phyloP scores from a whole-genome alignment of 148 eudicot species.

The Chenopodium formosanum region DNA sequence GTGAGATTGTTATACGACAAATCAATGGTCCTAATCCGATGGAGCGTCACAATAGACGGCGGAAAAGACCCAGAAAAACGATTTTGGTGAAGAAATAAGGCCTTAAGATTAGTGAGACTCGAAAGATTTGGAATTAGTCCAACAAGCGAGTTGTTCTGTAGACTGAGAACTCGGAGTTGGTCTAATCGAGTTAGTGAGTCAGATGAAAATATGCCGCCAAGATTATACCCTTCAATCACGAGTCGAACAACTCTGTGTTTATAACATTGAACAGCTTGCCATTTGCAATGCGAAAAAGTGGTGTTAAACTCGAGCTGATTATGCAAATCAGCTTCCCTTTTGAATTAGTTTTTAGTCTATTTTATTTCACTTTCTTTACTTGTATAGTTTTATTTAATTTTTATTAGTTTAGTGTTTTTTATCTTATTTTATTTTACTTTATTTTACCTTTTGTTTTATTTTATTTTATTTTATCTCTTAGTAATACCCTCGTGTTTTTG shows the following conservation, averaged over 20 bases:
- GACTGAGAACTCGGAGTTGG: constrained; percentile 55
- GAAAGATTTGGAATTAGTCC: constrained; percentile 57
- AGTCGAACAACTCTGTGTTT: constrained; percentile 32
- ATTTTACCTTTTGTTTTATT: no score
- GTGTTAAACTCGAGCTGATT: constrained; percentile 36
- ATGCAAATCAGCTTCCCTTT: constrained; percentile 39
- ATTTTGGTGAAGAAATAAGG: constrained; percentile 42
- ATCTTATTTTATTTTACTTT: no score
- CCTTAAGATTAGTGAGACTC: constrained; percentile 37
- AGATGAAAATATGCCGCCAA: constrained; percentile 36
- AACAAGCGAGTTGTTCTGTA: constrained; percentile 49
- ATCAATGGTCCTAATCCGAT: constrained; percentile 47
- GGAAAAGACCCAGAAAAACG: constrained; percentile 40
- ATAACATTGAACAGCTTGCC: constrained; percentile 47
- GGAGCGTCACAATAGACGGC: constrained; percentile 34
- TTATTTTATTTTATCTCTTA: no score
- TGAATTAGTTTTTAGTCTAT: constrained; percentile 11
- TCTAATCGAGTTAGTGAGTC: constrained; percentile 43
- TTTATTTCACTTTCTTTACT: no score
- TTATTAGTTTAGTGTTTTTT: no score
- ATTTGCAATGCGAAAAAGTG: constrained; percentile 35
- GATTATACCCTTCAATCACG: constrained; percentile 28
- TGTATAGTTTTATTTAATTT: no score
- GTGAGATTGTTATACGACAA: constrained; percentile 40
- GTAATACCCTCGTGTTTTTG: no score